These are phyloP conservation scores for Globisporangium cederbergense DNA, from an alignment of 352 stramenopile species.

Conservation along the genomic window DNA sequence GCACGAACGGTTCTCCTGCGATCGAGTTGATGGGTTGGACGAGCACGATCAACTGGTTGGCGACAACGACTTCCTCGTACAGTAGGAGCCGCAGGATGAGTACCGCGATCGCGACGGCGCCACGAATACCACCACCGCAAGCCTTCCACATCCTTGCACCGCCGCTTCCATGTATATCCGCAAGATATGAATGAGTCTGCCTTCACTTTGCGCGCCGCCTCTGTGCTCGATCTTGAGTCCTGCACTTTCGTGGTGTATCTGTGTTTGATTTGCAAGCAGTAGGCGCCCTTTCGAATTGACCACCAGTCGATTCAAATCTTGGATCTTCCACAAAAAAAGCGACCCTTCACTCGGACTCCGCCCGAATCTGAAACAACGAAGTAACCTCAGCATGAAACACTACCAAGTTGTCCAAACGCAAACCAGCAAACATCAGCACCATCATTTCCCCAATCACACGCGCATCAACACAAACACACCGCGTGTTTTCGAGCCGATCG, in stretches of 20 bases:
- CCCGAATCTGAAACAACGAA: too few species aligned
- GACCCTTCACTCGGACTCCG: background rate
- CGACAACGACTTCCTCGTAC: slow-evolving; percentile 9
- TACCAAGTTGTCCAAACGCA: background rate
- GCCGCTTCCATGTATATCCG: background rate
- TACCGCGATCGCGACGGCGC: background rate
- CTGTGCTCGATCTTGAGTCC: background rate
- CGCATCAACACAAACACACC: slow-evolving; percentile 3
- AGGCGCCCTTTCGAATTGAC: background rate
- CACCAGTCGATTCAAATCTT: slow-evolving; percentile 6
- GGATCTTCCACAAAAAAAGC: slow-evolving; percentile 6
- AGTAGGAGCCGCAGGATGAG: background rate
- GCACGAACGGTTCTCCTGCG: slow-evolving; percentile 53
- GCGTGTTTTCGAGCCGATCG: background rate
- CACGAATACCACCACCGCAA: background rate
- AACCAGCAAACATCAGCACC: background rate
- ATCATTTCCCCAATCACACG: background rate
- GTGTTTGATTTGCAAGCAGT: background rate
- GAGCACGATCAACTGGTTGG: slow-evolving; percentile 56
- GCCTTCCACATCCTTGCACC: background rate
- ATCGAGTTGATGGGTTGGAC: slow-evolving; percentile 62
- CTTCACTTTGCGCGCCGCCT: background rate
- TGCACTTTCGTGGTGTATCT: background rate
- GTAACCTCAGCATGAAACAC: background rate
- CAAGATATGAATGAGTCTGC: background rate